Evolutionary conservation across 78 protist genomes (phyloP).

Genomic region (Corallochytrium limacisporum): DNA sequence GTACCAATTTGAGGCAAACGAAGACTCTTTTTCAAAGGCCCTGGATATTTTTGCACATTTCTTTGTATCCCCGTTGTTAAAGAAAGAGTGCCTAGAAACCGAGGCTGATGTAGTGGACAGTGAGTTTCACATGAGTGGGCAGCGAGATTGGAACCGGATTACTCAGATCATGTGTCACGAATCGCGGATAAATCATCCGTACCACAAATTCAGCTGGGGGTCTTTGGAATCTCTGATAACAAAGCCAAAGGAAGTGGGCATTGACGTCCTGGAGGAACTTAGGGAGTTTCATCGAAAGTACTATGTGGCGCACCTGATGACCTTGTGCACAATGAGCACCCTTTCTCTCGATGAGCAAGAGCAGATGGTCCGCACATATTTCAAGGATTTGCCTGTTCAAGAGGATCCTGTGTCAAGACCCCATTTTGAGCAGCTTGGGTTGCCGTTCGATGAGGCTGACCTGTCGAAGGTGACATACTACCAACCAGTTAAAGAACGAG

Average conservation of each 20-base stretch:
- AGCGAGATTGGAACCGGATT: constrained; percentile 30
- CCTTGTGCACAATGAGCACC: constrained; percentile 1
- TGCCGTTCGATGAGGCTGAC: neutral
- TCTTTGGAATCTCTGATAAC: constrained; percentile 18
- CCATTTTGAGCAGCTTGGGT: neutral
- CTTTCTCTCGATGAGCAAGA: neutral
- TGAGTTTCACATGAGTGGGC: constrained; percentile 34
- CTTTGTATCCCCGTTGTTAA: constrained; percentile 50
- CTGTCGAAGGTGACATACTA: neutral
- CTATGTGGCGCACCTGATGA: constrained; percentile 36
- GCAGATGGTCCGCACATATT: neutral
- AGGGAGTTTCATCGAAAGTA: constrained; percentile 11
- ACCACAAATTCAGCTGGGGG: constrained; percentile 35
- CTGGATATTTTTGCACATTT: constrained; percentile 49
- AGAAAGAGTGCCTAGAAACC: constrained; percentile 18
- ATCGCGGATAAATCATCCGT: constrained; percentile 26
- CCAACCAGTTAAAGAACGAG: neutral
- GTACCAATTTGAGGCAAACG: constrained; percentile 24
- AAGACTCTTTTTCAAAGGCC: constrained; percentile 2
- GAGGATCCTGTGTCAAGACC: neutral
- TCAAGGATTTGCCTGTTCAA: neutral
- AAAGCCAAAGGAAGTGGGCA: constrained; percentile 4
- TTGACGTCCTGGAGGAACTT: constrained; percentile 32
- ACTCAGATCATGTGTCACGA: constrained; percentile 8
- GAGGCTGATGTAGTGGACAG: constrained; percentile 40